These are phyloP conservation scores for Rhynchospora pubera DNA, from an alignment of 176 grass and related monocot species.

Conservation along the genomic window DNA sequence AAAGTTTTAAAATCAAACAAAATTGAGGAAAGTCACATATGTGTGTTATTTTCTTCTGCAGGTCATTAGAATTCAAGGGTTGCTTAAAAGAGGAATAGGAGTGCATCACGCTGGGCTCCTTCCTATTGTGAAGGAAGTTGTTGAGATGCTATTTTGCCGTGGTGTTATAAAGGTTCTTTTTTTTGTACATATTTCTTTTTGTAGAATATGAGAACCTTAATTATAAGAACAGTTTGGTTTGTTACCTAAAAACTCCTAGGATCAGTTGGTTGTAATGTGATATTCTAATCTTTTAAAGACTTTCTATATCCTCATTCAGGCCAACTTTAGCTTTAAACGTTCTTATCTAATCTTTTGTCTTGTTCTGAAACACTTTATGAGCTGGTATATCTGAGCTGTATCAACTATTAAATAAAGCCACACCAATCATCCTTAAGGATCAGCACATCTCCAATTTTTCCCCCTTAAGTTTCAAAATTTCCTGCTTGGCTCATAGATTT, in stretches of 20 bases:
- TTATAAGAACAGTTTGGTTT: neutral
- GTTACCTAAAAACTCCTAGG: neutral
- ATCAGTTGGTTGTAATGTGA: neutral
- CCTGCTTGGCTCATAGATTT: neutral
- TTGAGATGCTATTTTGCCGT: conserved; percentile 97
- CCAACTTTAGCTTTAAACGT: neutral
- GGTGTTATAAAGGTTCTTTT: conserved; percentile 85
- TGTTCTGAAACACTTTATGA: neutral
- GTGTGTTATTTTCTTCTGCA: conserved; percentile 8
- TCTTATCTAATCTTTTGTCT: neutral
- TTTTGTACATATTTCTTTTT: neutral
- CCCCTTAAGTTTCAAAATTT: neutral
- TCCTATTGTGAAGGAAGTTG: conserved; percentile 98
- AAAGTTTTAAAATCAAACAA: neutral
- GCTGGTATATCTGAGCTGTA: neutral
- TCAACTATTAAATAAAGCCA: neutral
- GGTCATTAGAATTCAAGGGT: conserved; percentile 78
- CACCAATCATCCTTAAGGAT: neutral
- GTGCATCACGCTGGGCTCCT: conserved; percentile 97
- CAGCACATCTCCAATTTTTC: neutral
- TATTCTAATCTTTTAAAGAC: neutral
- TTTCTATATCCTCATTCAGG: neutral
- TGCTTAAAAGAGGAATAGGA: conserved; percentile 79
- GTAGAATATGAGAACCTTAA: conserved; percentile 19
- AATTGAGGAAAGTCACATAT: neutral